Evolutionary conservation across 306 rosid species (phyloP).

Genomic region (Sechiopsis laciniata): DNA sequence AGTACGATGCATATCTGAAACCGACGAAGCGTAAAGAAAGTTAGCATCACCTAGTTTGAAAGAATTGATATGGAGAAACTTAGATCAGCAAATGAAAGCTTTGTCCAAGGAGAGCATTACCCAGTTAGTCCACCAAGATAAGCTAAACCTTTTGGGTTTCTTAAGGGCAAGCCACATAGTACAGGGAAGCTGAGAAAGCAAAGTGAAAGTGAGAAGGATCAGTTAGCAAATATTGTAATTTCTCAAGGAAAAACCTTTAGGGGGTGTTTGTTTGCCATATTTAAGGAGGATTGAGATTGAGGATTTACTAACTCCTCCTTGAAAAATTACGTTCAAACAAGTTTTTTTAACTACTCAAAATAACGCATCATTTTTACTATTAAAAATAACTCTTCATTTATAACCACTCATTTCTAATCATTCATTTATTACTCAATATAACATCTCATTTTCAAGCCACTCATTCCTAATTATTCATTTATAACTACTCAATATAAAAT

Average conservation of each 20-base stretch:
- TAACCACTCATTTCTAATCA: too few relatives aligned
- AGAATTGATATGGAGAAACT: neutral
- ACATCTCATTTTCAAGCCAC: too few relatives aligned
- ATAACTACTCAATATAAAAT: too few relatives aligned
- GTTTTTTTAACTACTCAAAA: too few relatives aligned
- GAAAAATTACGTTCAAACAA: too few relatives aligned
- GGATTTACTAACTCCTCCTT: too few relatives aligned
- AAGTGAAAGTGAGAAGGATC: neutral
- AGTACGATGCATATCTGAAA: constrained; percentile 66
- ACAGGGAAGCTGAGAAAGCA: constrained; percentile 74
- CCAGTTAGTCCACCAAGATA: constrained; percentile 76
- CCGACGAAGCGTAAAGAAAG: neutral
- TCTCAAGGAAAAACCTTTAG: neutral
- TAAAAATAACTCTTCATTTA: too few relatives aligned
- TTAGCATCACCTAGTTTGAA: neutral
- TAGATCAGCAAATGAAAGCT: neutral
- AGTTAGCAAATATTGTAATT: neutral
- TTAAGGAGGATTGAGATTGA: too few relatives aligned
- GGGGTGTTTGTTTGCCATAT: too few relatives aligned
- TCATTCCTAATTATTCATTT: too few relatives aligned
- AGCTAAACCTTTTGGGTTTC: constrained; percentile 60
- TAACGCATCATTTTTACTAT: too few relatives aligned
- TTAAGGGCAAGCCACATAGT: constrained; percentile 74
- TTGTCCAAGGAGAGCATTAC: constrained; percentile 31
- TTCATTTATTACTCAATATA: too few relatives aligned